Evolutionary conservation across 2,329 filamentous ascomycete species (phyloP), one percentile per base, ranked within the genome.

Genomic region (Fusarium chuoi): DNA sequence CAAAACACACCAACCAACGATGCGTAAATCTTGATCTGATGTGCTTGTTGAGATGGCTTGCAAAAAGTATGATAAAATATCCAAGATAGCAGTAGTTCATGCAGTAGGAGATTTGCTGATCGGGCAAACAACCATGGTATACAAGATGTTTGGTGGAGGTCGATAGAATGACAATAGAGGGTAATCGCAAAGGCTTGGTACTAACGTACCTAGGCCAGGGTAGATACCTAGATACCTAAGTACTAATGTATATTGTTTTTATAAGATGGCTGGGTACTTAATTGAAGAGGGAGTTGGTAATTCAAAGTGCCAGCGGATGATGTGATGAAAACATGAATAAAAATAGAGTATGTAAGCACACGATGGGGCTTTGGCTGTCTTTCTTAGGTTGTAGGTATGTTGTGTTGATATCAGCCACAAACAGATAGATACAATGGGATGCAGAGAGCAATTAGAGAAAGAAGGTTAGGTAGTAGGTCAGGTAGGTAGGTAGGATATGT

Each of bases 1-100:
- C 49, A 52, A 54, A 36, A 55, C 28, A 66, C 44, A 45, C 58
- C 46, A 68, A 41, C 58, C 46, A 64, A 51, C 17, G 33, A 55
- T 38, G 49, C 52, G 41, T 39, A 42, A 45, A 44, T 52, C 26
- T 54, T 48, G 41, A 61, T 45, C 54, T 48, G 45, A 46, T 39
- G 51, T 45, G 61, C 39, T 52, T 45, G 48, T 44, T 44, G n/a
- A 48, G 49, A 14, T 45, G 39, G 59, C 33, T 45, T 24, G 24
- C 30, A 54, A 18, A 35, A 41, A 41, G 28, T 48, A 52, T 38
- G 56, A 56, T 48, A 45, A 42, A 26, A 18, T 15, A 36, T 62
- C 49, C 45, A n/a, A 22, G 22, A 65, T 35, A 36, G 44, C n/a
- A 49, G 41, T 24, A 36, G 28, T 42, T 65, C 36, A 33, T 45